Evolutionary conservation across 345 rosid genomes (phyloP).

Genomic region (Hevea brasiliensis): DNA sequence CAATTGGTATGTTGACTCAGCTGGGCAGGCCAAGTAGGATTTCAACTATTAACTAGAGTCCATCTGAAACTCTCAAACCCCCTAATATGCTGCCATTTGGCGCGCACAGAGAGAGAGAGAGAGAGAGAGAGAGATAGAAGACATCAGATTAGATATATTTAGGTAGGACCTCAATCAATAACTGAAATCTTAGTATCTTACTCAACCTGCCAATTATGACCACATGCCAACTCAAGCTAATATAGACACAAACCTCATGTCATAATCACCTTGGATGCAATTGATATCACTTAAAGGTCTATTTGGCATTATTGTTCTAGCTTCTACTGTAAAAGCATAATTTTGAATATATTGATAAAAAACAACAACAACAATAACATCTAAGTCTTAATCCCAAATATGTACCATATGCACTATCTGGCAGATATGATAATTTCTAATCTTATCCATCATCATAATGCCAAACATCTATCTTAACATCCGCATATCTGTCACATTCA

Average conservation of each 20-base stretch:
- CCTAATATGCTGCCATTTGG: not conserved
- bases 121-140: not conserved
- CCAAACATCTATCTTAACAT: too few species aligned
- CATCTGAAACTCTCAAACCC: not conserved
- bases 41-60: not conserved
- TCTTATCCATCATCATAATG: too few species aligned
- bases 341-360: too few species aligned
- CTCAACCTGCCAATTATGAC: not conserved
- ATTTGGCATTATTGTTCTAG: not conserved
- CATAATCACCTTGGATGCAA: not conserved
- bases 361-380: too few species aligned
- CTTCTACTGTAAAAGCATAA: too few species aligned
- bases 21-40: not conserved
- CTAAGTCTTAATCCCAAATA: too few species aligned
- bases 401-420: too few species aligned
- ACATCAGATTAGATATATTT: not conserved
- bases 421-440: too few species aligned
- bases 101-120: not conserved
- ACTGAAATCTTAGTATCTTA: not conserved
- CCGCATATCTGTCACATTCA: too few species aligned
- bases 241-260: not conserved
- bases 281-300: not conserved
- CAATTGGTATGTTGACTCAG: not conserved
- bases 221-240: not conserved
- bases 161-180: not conserved